Percentiles rank a stretch among this genome's conserved stretches.
Conservation (phyloP, 83 land plant genomes). For the Larix sibirica region DNA sequence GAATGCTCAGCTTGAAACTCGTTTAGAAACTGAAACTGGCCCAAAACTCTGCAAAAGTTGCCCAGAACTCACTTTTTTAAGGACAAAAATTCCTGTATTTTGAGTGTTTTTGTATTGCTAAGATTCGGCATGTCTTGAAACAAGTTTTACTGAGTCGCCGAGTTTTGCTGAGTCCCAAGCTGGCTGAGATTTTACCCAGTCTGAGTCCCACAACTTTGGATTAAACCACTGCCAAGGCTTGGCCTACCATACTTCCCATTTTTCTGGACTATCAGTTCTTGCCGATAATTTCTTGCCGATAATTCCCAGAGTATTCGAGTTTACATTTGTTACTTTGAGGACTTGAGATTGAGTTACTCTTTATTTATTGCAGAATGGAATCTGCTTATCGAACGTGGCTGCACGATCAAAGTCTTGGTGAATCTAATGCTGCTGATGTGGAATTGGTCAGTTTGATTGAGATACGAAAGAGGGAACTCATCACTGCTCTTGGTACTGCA, state of each 20-base stretch:
- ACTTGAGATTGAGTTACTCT: neutral
- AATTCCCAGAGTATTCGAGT: neutral
- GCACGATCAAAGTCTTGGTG: slow-evolving; percentile 17
- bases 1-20: too few relatives aligned
- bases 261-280: neutral
- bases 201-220: too few relatives aligned
- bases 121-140: too few relatives aligned
- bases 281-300: neutral
- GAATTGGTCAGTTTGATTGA: slow-evolving; percentile 27
- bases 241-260: neutral
- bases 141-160: neutral
- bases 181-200: too few relatives aligned
- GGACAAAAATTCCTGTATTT: neutral
- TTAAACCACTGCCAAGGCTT: too few relatives aligned
- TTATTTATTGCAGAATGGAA: slow-evolving; percentile 49
- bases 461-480: slow-evolving; percentile 40
- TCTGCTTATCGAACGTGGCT: slow-evolving; percentile 56
- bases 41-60: too few relatives aligned
- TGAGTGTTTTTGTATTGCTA: neutral
- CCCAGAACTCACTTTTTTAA: too few relatives aligned
- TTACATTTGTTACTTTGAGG: neutral
- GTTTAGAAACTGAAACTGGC: too few relatives aligned
- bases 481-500: slow-evolving; percentile 53
- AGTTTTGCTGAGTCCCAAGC: too few relatives aligned
- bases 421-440: slow-evolving; percentile 6